Evolutionary conservation across 2,329 filamentous ascomycete genomes (phyloP), one percentile per base, ranked within the genome.

Genomic region (Atkinsonella hypoxylon): DNA sequence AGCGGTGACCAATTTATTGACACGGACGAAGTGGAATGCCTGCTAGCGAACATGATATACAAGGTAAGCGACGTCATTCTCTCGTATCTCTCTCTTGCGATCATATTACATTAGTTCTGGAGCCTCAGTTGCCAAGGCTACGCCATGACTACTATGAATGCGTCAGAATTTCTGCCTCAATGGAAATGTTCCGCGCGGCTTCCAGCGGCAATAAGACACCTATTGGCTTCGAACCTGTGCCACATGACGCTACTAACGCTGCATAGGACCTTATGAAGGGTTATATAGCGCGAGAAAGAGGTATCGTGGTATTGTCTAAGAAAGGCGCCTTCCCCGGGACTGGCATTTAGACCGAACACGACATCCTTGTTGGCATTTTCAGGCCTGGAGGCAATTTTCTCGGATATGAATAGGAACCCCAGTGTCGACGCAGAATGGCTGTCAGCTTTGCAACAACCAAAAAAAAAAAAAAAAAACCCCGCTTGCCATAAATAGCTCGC

Each of bases 1-100:
- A 83, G 79, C 57, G 75, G 77, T 47, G 74, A 76, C 50, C 75
- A 86, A 62, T 70, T 74, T 34, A 73, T 94, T 34, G 93, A 96
- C 59, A 76, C 79, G 32, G 94, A 98, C 63, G 93, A 98, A 67
- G 90, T 97, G 4, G 94, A 98, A 67, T 98, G 93, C 66, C 71
- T 96, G 59, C 64, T 98, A 61, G 89, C 93, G 30, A 97, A 96
- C 64, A 87, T 96, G 79, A 95, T 98, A 55, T 98, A 97, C 74
- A 98, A 97, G 81, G 91, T 95, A 68, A 58, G 69, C 18, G n/a
- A 17, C 13, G 15, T 20, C 22, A 18, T 32, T 36, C 6, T 10
- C 15, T 36, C 4, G 15, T 10, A 36, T 15, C 34, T 11, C 7
- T 10, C 15, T 36, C 4, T 3, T 36, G 11, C 9, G 11, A 15